phyloP scores from a whole-genome alignment of 2,329 filamentous ascomycete genomes.

The Fusarium sp. region DNA sequence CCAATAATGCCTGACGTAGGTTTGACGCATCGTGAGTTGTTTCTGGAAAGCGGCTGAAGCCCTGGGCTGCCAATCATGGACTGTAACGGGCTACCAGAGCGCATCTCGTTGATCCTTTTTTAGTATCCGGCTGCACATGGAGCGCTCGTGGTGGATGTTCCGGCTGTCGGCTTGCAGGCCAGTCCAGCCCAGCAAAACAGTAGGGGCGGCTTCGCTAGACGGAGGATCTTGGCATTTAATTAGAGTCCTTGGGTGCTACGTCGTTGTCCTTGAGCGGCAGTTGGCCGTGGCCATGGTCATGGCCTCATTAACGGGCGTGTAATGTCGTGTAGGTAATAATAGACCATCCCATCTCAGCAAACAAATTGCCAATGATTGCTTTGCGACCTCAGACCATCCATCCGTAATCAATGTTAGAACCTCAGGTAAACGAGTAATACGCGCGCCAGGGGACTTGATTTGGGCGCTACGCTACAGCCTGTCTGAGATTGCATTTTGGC shows the following conservation, averaged over 20 bases:
- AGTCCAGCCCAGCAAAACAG: neutral
- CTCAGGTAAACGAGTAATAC: conserved; percentile 31
- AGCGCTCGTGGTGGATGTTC: neutral
- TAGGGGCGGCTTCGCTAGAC: conserved; percentile 8
- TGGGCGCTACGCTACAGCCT: conserved; percentile 26
- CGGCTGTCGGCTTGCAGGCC: conserved; percentile 16
- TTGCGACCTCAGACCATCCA: conserved; percentile 20
- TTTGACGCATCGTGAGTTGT: conserved; percentile 42
- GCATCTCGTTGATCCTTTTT: conserved; percentile 39
- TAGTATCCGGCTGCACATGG: conserved; percentile 16
- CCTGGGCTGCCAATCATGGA: conserved; percentile 28
- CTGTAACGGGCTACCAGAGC: conserved; percentile 10
- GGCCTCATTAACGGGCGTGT: conserved; percentile 27
- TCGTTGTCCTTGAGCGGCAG: conserved; percentile 9
- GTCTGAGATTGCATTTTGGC: conserved; percentile 21
- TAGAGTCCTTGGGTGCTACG: conserved; percentile 13
- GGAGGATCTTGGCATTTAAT: conserved; percentile 31
- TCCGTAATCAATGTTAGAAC: conserved; percentile 29
- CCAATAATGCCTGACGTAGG: conserved; percentile 31
- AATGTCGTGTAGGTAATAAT: no score
- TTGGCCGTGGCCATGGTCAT: neutral
- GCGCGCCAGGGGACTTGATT: conserved; percentile 20
- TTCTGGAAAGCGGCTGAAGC: conserved; percentile 37
- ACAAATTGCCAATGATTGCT: conserved; percentile 3
- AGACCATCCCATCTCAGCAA: neutral